Conservation (phyloP, 352 stramenopile genomes). For the Pythium rhizo-oryzae region DNA sequence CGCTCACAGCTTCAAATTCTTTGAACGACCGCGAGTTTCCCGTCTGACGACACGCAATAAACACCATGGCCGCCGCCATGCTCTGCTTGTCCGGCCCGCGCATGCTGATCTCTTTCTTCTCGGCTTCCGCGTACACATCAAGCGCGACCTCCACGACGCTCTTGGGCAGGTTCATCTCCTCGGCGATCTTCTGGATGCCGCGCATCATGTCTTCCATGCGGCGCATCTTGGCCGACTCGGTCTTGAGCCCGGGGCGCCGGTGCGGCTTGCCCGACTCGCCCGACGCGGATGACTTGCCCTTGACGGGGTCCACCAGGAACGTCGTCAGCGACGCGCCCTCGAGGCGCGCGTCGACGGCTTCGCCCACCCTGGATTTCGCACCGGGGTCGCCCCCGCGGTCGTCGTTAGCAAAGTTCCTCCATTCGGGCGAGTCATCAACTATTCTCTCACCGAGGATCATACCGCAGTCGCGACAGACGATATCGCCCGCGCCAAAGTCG, state of each 20-base stretch:
- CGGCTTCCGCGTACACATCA: slow-evolving; percentile 70
- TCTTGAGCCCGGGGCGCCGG: slow-evolving; percentile 64
- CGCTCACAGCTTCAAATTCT: slow-evolving; percentile 76
- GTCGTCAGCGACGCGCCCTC: slow-evolving; percentile 65
- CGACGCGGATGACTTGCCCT: slow-evolving; percentile 29
- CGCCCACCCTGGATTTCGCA: slow-evolving; percentile 83
- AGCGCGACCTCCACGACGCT: slow-evolving; percentile 73
- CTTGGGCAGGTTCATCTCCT: slow-evolving; percentile 66
- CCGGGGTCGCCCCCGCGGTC: slow-evolving; percentile 75
- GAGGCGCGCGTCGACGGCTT: slow-evolving; percentile 62
- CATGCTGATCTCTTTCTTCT: slow-evolving; percentile 67
- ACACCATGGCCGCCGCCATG: slow-evolving; percentile 66
- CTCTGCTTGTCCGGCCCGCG: slow-evolving; percentile 67
- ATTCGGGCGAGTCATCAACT: slow-evolving; percentile 88
- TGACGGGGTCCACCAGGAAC: slow-evolving; percentile 66
- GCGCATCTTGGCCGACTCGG: slow-evolving; percentile 57
- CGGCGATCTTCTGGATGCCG: slow-evolving; percentile 67
- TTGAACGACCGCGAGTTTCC: slow-evolving; percentile 72
- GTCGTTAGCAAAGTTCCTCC: slow-evolving; percentile 88
- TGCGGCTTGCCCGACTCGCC: slow-evolving; percentile 37
- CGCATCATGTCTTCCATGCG: slow-evolving; percentile 73
- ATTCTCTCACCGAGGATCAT: slow-evolving; percentile 89
- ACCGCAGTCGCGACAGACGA: slow-evolving; percentile 80
- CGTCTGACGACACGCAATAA: slow-evolving; percentile 73
- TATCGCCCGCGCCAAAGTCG: slow-evolving; percentile 77